These are phyloP conservation scores for Blumeria hordei DNA, from an alignment of 2,329 filamentous ascomycete genomes.

Conservation along the genomic window DNA sequence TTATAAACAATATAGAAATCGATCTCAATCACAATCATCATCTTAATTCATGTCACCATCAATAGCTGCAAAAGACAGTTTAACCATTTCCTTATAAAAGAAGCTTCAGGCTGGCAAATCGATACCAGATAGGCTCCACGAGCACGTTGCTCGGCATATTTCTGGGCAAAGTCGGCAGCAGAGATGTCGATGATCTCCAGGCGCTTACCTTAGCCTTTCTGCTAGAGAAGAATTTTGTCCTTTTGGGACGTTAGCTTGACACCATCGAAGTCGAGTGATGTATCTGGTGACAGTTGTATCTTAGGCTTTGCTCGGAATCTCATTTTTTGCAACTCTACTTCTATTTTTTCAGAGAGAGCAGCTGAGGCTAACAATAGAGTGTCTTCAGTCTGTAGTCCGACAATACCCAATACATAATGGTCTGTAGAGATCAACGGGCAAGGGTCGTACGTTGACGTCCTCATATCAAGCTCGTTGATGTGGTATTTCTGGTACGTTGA, in stretches of 20 bases:
- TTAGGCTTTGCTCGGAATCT: background rate
- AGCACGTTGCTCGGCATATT: background rate
- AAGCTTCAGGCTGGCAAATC: background rate
- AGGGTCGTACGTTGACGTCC: background rate
- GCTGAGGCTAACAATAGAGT: background rate
- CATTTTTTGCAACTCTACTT: background rate
- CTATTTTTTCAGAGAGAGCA: background rate
- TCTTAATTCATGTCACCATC: too few species aligned
- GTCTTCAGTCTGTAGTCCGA: background rate
- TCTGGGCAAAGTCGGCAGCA: background rate
- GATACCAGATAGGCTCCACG: background rate
- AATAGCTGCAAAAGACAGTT: too few species aligned
- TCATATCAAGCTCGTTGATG: background rate
- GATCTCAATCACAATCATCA: too few species aligned
- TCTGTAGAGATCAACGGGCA: background rate
- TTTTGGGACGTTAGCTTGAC: too few species aligned
- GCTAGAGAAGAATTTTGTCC: background rate
- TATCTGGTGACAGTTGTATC: background rate
- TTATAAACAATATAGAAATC: too few species aligned
- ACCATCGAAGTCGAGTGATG: background rate
- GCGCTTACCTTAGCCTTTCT: background rate
- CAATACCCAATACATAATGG: background rate
- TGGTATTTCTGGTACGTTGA: background rate
- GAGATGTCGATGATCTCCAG: background rate
- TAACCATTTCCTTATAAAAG: too few species aligned